A percentile compares a stretch with the other conserved stretches of the same genome.
phyloP scores from a whole-genome alignment of 2,329 filamentous ascomycete genomes.

The Thelonectria rubi region DNA sequence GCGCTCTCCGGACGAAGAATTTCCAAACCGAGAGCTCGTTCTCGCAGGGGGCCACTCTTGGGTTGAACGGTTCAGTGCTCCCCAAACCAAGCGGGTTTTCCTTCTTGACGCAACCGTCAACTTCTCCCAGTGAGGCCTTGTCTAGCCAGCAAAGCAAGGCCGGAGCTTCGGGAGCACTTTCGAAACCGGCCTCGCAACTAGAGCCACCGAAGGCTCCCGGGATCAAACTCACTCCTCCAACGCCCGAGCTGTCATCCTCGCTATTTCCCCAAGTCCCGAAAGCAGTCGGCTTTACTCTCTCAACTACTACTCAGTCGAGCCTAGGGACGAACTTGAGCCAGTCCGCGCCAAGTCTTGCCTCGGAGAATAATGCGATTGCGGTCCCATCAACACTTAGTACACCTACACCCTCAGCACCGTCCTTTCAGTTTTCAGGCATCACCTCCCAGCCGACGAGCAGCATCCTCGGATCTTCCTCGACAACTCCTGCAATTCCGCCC shows the following conservation, averaged over 20 bases:
- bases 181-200: background rate
- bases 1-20: constrained; percentile 7
- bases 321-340: background rate
- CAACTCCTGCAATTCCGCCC: constrained; percentile 9
- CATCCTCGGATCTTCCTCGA: constrained; percentile 10
- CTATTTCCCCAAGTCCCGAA: constrained; percentile 25
- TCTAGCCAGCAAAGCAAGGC: constrained; percentile 11
- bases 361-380: background rate
- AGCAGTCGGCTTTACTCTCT: constrained; percentile 5
- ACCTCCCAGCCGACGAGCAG: constrained; percentile 9
- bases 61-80: constrained; percentile 1
- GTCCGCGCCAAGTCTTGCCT: background rate
- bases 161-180: constrained; percentile 2
- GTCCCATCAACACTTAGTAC: background rate
- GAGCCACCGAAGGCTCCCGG: constrained; percentile 25
- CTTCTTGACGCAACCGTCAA: constrained; percentile 21
- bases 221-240: constrained; percentile 28
- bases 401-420: constrained; percentile 21
- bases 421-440: constrained; percentile 20
- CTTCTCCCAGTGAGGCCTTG: constrained; percentile 6
- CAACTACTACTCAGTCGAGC: constrained; percentile 5
- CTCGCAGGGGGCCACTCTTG: constrained; percentile 10
- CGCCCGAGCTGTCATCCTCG: constrained; percentile 27
- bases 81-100: constrained; percentile 9
- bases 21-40: constrained; percentile 27